Base-by-base conservation (phyloP, 75 land plant species). In the Isoetes taiwanensis region DNA sequence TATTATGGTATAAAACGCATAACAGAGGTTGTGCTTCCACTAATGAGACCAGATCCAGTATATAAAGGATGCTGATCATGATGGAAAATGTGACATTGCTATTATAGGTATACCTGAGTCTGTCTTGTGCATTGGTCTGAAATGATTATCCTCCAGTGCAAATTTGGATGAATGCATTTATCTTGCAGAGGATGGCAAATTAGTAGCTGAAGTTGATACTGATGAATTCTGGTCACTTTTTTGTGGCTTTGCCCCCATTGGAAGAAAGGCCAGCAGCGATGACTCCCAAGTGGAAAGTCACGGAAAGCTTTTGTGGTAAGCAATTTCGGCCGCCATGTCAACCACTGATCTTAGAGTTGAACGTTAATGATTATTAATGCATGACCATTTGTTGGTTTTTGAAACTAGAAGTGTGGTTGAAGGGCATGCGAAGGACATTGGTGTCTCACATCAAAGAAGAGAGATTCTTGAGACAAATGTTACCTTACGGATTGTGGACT, bases 161-260 rank as follows among this genome's bases (percentile, higher is more conserved):
- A n/a, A n/a, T 46, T 46, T 23, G 5, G 52, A 14, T 37, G 12
- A 40, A 5, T 34, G 17, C n/a, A 29, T 24, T 58, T 30, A 3
- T 24, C 59, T n/a, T 70, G 52, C 55, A 93, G 98, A 93, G 78
- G 98, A 93, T 76, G 96, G 98, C 21, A 88, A 69, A 41, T 54
- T 84, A 56, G 93, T 84, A 76, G 83, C 90, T 75, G 98, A 93
- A 66, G 79, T 90, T 50, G 96, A 88, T 58, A 71, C 86, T 63
- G 98, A 85, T 24, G 96, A 93, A 56, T 93, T 93, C 53, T 93
- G 98, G 98, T 72, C 80, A 23, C 74, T 88, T 2, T 93, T 93
- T 78, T 95, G 98, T 57, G 98, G 98, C 48, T 88, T 93, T 81
- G 96, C 96, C 41, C 98, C 98, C 40, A 76, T 93, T 64, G 85